Conservation (phyloP, 345 rosid species). For the Citrus sinensis region DVS_A1.0 CM039165.1:2343001-2343500, state of each 20-base stretch:
- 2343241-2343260: slow-evolving; percentile 84
- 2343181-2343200: slow-evolving; percentile 63
- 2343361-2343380: slow-evolving; percentile 74
- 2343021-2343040: slow-evolving; percentile 18
- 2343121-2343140: slow-evolving; percentile 79
- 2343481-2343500: slow-evolving; percentile 87
- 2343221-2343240: slow-evolving; percentile 91
- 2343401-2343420: slow-evolving; percentile 85
- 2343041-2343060: slow-evolving; percentile 48
- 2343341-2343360: slow-evolving; percentile 96
- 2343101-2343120: slow-evolving; percentile 79
- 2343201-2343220: slow-evolving; percentile 75
- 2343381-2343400: slow-evolving; percentile 82
- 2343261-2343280: slow-evolving; percentile 87
- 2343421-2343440: slow-evolving; percentile 92
- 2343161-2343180: slow-evolving; percentile 68
- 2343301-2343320: slow-evolving; percentile 97
- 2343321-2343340: slow-evolving; percentile 91
- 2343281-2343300: slow-evolving; percentile 95
- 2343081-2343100: slow-evolving; percentile 73
- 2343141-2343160: slow-evolving; percentile 81
- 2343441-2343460: slow-evolving; percentile 71
- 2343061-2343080: slow-evolving; percentile 71
- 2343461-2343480: slow-evolving; percentile 87
- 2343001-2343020: slow-evolving; percentile 17